A percentile compares a stretch with the other conserved stretches of the same genome.
These are phyloP conservation scores for Vigna angularis DNA, from an alignment of 306 rosid genomes.

Conservation along the genomic window DNA sequence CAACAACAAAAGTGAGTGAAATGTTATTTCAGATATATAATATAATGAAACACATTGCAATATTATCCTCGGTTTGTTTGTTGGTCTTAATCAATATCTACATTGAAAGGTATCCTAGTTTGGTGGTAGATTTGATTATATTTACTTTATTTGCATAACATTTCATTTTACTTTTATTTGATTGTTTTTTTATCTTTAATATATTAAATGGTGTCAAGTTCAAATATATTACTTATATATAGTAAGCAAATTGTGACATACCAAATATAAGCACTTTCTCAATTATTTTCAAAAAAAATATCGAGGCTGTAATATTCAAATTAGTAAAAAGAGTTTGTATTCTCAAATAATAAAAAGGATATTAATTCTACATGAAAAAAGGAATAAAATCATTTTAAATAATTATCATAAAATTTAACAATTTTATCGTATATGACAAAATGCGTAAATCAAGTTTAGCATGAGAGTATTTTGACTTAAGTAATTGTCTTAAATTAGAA, in stretches of 20 bases:
- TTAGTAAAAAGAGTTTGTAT: background rate
- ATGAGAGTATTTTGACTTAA: no score
- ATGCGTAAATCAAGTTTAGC: no score
- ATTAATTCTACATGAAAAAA: background rate
- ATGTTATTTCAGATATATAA: no score
- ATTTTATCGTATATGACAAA: no score
- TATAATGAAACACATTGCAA: background rate
- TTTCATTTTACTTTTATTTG: background rate
- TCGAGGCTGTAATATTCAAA: background rate
- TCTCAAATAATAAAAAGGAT: background rate
- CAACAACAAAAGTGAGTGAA: background rate
- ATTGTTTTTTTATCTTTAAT: background rate
- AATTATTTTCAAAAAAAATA: background rate
- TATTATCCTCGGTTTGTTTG: constrained; percentile 15
- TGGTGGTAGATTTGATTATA: background rate
- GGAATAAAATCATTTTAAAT: no score
- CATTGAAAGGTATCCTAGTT: background rate
- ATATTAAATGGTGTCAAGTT: background rate
- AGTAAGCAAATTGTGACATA: background rate
- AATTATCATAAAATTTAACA: no score
- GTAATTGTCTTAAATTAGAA: no score
- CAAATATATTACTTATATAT: background rate
- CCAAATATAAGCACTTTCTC: background rate
- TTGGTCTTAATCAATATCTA: background rate
- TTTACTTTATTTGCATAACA: background rate